Evolutionary conservation across 305 asterid species (phyloP).

Genomic region (Solanum chacoense): DNA sequence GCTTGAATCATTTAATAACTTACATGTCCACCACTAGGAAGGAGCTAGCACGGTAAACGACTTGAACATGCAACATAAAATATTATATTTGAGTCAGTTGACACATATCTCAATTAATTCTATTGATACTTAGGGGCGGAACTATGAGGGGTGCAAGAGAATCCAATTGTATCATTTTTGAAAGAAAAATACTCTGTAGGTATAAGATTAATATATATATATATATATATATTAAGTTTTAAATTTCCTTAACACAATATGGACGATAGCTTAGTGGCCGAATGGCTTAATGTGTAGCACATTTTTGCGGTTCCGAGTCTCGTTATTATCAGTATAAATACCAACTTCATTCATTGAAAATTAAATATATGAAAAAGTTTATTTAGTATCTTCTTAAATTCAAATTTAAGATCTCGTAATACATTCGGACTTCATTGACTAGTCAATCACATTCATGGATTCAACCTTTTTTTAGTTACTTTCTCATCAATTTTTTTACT

Average conservation of each 20-base stretch:
- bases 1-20: background rate
- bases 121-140: no score
- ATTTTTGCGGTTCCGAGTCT: background rate
- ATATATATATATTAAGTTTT: no score
- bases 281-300: no score
- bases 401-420: background rate
- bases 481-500: background rate
- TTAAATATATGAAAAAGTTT: no score
- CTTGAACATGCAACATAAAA: background rate
- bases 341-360: background rate
- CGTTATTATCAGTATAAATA: background rate
- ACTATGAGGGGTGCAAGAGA: no score
- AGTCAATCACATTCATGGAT: background rate
- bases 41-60: background rate
- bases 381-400: background rate
- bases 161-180: no score
- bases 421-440: background rate
- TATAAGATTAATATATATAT: no score
- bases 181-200: no score
- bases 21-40: background rate
- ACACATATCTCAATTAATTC: no score
- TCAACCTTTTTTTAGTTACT: background rate
- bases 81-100: no score
- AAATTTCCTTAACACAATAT: no score
- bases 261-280: no score